Evolutionary conservation across 306 rosid genomes (phyloP), one percentile per base, ranked within the genome.

Genomic region (Quercus bicolor): DNA sequence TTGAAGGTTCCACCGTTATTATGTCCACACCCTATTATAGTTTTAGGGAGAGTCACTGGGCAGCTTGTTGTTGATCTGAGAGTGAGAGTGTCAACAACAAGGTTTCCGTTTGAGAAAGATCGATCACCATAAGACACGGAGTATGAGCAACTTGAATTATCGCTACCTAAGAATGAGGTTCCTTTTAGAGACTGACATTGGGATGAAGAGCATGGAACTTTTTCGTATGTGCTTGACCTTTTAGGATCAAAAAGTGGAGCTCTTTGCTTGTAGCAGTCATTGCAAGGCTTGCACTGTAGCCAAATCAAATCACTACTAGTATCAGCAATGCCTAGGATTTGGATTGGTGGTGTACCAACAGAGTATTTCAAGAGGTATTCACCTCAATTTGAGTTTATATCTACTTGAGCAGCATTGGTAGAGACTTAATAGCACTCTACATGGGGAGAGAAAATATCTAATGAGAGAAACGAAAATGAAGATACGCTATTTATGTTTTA

Each of bases 231-330:
- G 2, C 23, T n/a, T 0, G 94, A 92, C 20, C 82, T 75, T 1
- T 56, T 16, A 4, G 91, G 90, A 6, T 85, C 55, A 26, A 92
- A 90, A 3, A 82, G 12, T 0, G 90, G 90, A 4, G 52, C 53
- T 0, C 20, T 34, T 69, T 92, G 92, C 13, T 37, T 20, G 88
- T 69, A 90, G 55, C 94, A 90, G 0, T 1, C 0, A 0, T 4
- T 0, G 73, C 97, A 92, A 5, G 92, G 97, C 5, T 51, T 0
- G 76, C 97, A 92, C 15, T 88, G 91, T 0, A 79, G 54, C 91
- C 97, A 92, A 6, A 80, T 59, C 2, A 90, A 62, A 53, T 79
- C 86, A 51, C 97, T 92, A 2, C 91, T 92, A 0, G 94, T 92
- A 40, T 92, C 94, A 1, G 74, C 85, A 14, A 85, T 19, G 33